Conservation (phyloP, 2,329 filamentous ascomycete species). For the Fusarium anthophilum region DNA sequence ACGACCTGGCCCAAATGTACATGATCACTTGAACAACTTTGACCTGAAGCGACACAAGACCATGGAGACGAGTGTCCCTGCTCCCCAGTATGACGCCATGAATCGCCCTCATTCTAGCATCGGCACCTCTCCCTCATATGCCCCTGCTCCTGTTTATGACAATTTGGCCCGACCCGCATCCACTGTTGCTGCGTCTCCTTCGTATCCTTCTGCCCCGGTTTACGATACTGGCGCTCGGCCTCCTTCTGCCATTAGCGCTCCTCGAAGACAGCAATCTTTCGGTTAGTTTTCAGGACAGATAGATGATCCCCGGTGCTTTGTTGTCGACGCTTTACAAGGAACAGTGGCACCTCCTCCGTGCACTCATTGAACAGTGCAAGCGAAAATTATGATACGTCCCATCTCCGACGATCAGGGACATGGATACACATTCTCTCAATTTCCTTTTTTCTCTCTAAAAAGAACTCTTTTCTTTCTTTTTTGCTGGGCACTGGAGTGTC, state of each 20-base stretch:
- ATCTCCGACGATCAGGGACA: not conserved
- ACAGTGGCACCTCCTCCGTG: constrained; percentile 4
- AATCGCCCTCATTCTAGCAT: constrained; percentile 59
- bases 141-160: constrained; percentile 18
- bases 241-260: constrained; percentile 55
- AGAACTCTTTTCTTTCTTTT: constrained; percentile 34
- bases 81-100: constrained; percentile 61
- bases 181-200: constrained; percentile 22
- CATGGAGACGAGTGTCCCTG: constrained; percentile 65
- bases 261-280: constrained; percentile 50
- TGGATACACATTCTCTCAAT: constrained; percentile 34
- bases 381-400: constrained; percentile 12
- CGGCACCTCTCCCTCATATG: constrained; percentile 45
- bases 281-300: not conserved
- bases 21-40: constrained; percentile 55
- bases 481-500: constrained; percentile 41
- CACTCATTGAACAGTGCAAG: constrained; percentile 1
- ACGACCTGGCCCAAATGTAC: constrained; percentile 67
- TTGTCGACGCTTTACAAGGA: not conserved
- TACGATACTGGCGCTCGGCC: constrained; percentile 62
- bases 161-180: constrained; percentile 19
- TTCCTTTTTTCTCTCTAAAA: constrained; percentile 24
- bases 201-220: constrained; percentile 50
- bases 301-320: not conserved
- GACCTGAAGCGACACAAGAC: constrained; percentile 85